Evolutionary conservation across 1,284 basidiomycete genomes (phyloP), one percentile per base, ranked within the genome.

Genomic region (Trametes versicolor): DNA sequence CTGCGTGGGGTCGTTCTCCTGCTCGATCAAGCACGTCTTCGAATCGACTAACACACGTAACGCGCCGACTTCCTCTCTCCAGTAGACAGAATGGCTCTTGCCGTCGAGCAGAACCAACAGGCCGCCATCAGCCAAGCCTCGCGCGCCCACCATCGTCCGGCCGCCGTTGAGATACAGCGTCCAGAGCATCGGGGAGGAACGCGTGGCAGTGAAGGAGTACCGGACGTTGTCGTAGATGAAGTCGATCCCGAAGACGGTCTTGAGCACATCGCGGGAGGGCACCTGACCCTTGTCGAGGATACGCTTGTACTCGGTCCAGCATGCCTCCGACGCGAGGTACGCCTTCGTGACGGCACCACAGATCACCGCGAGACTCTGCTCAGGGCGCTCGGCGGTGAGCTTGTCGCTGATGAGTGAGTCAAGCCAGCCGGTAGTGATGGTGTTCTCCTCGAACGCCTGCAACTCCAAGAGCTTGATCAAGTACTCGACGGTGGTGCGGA

Each of bases 1-100:
- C 79, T 99, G 97, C 19, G 98, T 99, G 7, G 98, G 98, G 77
- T 99, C 98, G 74, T 98, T 98, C 86, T 99, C 98, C 80, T 99
- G 97, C 81, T 99, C 98, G 72, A 99, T 97, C 79, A 98, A 85
- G 79, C 96, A 98, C 32, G 98, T 99, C 86, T 98, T 98, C 68
- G 95, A 88, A 79, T 98, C 96, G 70, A 99, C 89, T 89, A 97
- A 97, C 70, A 99, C 79, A 62, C 98, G 88, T 73, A 97, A 83
- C 15, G 96, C 94, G 63, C 96, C 97, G 64, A 99, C 97, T 82
- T 99, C 98, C 80, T 99, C 98, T 66, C 96, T 88, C 95, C 95
- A 99, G 82, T 99, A 99, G 67, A 98, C 88, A 27, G 98, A 97
- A 81, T 99, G 97, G 78, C 96, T 97, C 78, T 94, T 94, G 67